Base-by-base conservation (phyloP, 2,329 filamentous ascomycete species). In the Grosmannia serpens region DNA sequence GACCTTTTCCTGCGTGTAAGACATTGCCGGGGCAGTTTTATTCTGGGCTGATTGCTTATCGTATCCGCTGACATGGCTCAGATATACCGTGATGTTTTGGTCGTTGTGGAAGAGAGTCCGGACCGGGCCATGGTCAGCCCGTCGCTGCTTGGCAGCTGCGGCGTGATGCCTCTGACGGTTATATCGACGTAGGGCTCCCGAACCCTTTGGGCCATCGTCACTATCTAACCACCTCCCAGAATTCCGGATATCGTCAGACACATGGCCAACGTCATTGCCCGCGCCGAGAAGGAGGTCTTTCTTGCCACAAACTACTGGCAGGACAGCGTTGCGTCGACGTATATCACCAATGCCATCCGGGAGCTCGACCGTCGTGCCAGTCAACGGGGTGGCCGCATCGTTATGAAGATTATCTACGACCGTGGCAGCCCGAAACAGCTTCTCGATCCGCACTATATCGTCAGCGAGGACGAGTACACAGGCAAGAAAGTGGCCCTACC, bases 301-400 rank as follows among this genome's bases (percentile, higher is more conserved):
- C 73, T 91, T 11, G 84, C 84, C 0, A 91, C 88, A 0, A 90
- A 89, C 64, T 89, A 83, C 65, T 91, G 88, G 88, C 80, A 85
- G 60, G 77, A 83, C 49, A 86, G 86, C 0, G 77, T 84, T 10
- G 86, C 87, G 0, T 85, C 85, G 49, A 79, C 75, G 6, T 78
- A 88, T 55, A 78, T 91, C 50, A 87, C 81, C 4, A 79, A 88
- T 66, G 84, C 85, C 0, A 74, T 92, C 54, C 76, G 76, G 22
- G 87, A 91, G 68, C 77, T 91, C 0, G 88, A 87, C 0, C 76
- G 71, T 41, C 78, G 87, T 27, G 85, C 84, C 0, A 83, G 82
- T 0, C 73, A 74, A 55, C 73, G 82, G 26, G 80, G 80, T 0
- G 68, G 74, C 20, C 80, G 75, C 57, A 76, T 88, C 0, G 77